Conservation (phyloP, 371 early-diverging fungal genomes). For the Mortierella sp. region DNA sequence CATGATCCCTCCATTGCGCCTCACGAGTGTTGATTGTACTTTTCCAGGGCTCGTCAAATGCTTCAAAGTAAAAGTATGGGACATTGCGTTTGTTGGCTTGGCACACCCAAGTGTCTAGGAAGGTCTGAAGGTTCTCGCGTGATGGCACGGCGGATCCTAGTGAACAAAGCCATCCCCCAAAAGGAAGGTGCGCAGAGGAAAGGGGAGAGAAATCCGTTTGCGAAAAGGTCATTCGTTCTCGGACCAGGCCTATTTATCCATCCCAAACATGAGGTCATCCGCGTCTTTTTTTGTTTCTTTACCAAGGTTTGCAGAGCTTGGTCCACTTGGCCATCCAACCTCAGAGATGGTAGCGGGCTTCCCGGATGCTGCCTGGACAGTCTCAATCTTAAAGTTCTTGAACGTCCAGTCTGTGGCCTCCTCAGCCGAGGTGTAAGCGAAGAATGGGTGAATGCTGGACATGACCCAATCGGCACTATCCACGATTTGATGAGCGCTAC, state of each 20-base stretch:
- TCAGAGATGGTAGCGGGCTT: conserved; percentile 66
- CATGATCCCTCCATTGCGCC: conserved; percentile 56
- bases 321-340: conserved; percentile 69
- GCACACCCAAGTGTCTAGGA: conserved; percentile 57
- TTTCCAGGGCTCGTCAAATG: conserved; percentile 75
- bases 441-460: conserved; percentile 71
- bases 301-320: conserved; percentile 43
- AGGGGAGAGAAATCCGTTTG: conserved; percentile 3
- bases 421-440: conserved; percentile 49
- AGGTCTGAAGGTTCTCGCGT: conserved; percentile 59
- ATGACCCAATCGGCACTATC: conserved; percentile 57
- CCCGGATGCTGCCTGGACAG: conserved; percentile 44
- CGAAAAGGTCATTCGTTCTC: too few species aligned
- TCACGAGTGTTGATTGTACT: conserved; percentile 32
- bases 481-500: conserved; percentile 55
- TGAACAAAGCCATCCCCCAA: not conserved
- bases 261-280: not conserved
- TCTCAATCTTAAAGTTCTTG: conserved; percentile 43
- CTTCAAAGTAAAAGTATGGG: conserved; percentile 69
- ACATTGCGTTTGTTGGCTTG: conserved; percentile 56
- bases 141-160: conserved; percentile 57
- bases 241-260: too few species aligned
- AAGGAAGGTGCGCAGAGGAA: not conserved
- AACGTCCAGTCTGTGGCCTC: conserved; percentile 57
- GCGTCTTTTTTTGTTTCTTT: conserved; percentile 22